phyloP scores from a whole-genome alignment of 345 rosid species.

The Eucalyptus regnans region DNA sequence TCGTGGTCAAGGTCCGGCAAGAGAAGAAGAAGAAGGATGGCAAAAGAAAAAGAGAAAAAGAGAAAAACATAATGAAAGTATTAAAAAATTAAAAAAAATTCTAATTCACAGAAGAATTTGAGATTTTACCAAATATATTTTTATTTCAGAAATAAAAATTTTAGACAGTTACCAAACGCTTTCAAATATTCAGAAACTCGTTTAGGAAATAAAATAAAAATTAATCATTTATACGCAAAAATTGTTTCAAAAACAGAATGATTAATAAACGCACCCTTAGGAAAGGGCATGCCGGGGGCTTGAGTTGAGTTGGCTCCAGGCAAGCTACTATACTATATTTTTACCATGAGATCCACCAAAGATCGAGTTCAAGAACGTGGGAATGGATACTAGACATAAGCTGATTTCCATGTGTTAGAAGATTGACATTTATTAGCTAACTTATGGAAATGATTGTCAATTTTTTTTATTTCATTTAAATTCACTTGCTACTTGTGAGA shows the following conservation, averaged over 20 bases:
- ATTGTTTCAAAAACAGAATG: fast-evolving
- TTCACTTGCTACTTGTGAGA: neutral
- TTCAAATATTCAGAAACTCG: fast-evolving
- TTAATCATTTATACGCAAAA: no score
- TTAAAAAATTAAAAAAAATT: no score
- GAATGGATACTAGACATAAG: neutral
- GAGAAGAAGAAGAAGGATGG: no score
- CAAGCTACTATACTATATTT: neutral
- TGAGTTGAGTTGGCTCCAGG: neutral
- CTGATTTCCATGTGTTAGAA: neutral
- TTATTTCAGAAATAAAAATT: fast-evolving
- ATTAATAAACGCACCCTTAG: fast-evolving
- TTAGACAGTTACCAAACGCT: fast-evolving
- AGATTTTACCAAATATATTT: fast-evolving
- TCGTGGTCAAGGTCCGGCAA: fast-evolving
- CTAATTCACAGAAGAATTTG: no score
- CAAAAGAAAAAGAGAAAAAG: no score
- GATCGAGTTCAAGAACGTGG: neutral
- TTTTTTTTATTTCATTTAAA: neutral
- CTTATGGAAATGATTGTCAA: slow-evolving; percentile 2
- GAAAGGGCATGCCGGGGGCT: neutral
- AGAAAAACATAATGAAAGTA: no score
- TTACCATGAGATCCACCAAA: neutral
- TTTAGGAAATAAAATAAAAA: no score
- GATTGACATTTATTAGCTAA: neutral